Evolutionary conservation across 495 filamentous ascomycete genomes (phyloP), one percentile per base, ranked within the genome.

Genomic region (Xylaria venustula): DNA sequence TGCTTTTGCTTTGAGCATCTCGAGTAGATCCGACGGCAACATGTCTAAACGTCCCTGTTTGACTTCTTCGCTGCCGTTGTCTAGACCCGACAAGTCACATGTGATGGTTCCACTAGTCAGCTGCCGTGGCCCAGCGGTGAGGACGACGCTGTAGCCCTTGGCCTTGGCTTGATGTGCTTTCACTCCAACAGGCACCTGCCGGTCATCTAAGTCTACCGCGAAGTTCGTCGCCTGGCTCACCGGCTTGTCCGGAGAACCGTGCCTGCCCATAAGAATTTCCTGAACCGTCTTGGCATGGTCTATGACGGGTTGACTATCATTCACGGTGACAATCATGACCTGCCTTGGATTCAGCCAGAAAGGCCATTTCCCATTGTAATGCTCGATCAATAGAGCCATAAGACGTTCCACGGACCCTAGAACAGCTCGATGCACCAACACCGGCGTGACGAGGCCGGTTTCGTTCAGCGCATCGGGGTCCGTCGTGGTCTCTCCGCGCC

Each of bases 331-430:
- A 45, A 97, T 83, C 46, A 91, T 85, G 26, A 85, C 85, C 68
- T 94, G 93, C 6, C 87, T 84, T 2, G 93, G 93, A 42, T 90
- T 92, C 26, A 97, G 77, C 93, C 93, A 97, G 71, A 96, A 93
- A 5, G 93, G 93, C 87, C 90, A 95, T 55, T 81, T 85, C 2
- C 92, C 91, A 22, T 85, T 80, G 65, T 93, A 88, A 47, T 91
- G 87, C 73, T 96, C 93, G 55, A 96, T 93, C 34, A 96, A 74
- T 28, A 97, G 74, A 9, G 93, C 92, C 76, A 96, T 85, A 58
- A 96, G 88, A 20, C 93, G 81, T 74, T 97, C 93, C 19, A 96
- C 76, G 1, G 90, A 93, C 14, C 93, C 93, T 49, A 96, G 80
- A 36, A 96, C 88, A 11, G 93, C 93, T 34, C 93, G 87, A 69